phyloP scores from a whole-genome alignment of 2,329 filamentous ascomycete genomes.

The Aspergillus floridensis region DNA sequence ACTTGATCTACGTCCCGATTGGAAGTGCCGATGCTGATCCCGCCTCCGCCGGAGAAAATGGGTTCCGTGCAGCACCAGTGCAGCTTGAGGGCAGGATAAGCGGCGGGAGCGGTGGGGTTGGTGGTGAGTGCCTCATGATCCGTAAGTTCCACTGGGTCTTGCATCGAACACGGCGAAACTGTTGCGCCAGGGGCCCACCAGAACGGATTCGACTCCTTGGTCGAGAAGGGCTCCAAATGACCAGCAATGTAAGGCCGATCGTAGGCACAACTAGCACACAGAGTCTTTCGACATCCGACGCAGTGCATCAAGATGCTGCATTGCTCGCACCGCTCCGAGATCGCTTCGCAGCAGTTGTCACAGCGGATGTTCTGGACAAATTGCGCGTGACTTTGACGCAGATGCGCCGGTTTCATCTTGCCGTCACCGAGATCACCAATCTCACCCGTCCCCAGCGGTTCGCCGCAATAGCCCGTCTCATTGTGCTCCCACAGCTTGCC shows the following conservation, averaged over 20 bases:
- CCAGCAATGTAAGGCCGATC: constrained; percentile 49
- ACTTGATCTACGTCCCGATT: constrained; percentile 55
- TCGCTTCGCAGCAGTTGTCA: constrained; percentile 53
- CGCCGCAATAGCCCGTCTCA: constrained; percentile 55
- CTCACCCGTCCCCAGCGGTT: constrained; percentile 53
- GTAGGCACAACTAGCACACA: constrained; percentile 60
- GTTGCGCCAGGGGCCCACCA: constrained; percentile 60
- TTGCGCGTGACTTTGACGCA: constrained; percentile 52
- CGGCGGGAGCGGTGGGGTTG: constrained; percentile 32
- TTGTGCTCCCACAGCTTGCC: constrained; percentile 57
- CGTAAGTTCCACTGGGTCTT: constrained; percentile 44
- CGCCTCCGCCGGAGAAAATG: constrained; percentile 58
- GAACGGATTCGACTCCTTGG: constrained; percentile 38
- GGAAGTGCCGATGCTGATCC: constrained; percentile 56
- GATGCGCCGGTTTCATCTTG: constrained; percentile 54
- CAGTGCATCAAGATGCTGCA: constrained; percentile 63
- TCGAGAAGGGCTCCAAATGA: constrained; percentile 12
- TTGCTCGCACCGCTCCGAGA: constrained; percentile 58
- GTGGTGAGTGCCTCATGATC: constrained; percentile 36
- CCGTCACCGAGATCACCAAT: constrained; percentile 48
- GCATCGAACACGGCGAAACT: constrained; percentile 58
- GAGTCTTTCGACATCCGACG: constrained; percentile 58
- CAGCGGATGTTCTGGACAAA: constrained; percentile 56
- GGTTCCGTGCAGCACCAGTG: constrained; percentile 61
- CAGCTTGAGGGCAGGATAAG: constrained; percentile 53